Conservation (phyloP, 1,139 yeast genomes). For the Nakaseomyces bracarensis region DNA sequence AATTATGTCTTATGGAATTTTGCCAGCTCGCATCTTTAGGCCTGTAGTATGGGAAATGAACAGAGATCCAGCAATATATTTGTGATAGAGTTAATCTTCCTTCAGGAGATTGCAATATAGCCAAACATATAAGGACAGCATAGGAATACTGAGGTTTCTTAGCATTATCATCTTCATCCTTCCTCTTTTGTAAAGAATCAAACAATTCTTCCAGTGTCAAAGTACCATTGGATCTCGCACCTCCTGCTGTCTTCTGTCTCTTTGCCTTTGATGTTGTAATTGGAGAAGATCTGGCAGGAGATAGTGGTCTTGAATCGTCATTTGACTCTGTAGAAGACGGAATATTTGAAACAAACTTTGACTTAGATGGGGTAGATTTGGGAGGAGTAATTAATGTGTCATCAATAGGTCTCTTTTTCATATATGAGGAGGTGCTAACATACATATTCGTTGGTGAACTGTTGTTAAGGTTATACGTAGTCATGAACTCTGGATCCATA, state of each 20-base stretch:
- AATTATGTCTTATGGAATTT: slow-evolving; percentile 79
- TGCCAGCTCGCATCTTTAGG: slow-evolving; percentile 92
- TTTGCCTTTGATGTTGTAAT: slow-evolving; percentile 21
- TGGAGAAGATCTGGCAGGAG: slow-evolving; percentile 46
- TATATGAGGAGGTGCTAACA: not conserved
- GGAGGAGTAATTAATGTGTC: slow-evolving; percentile 5
- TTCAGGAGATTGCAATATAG: slow-evolving; percentile 75
- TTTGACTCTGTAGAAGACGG: not conserved
- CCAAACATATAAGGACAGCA: slow-evolving; percentile 90
- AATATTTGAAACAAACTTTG: not conserved
- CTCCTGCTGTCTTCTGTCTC: slow-evolving; percentile 14
- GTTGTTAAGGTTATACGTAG: not conserved
- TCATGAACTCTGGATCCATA: slow-evolving; percentile 7
- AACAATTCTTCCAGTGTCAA: slow-evolving; percentile 19
- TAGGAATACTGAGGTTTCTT: slow-evolving; percentile 87
- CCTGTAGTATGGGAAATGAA: slow-evolving; percentile 75
- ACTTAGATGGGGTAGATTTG: slow-evolving; percentile 1
- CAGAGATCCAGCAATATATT: slow-evolving; percentile 88
- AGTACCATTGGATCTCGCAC: slow-evolving; percentile 19
- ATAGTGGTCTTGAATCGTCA: slow-evolving; percentile 25
- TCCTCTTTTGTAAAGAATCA: slow-evolving; percentile 20
- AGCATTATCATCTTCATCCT: slow-evolving; percentile 26
- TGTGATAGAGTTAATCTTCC: slow-evolving; percentile 80
- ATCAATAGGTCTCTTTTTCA: slow-evolving; percentile 4
- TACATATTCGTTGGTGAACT: slow-evolving; percentile 2